phyloP scores from a whole-genome alignment of 2,329 filamentous ascomycete species.

The Aureobasidium mangrovei region DNA sequence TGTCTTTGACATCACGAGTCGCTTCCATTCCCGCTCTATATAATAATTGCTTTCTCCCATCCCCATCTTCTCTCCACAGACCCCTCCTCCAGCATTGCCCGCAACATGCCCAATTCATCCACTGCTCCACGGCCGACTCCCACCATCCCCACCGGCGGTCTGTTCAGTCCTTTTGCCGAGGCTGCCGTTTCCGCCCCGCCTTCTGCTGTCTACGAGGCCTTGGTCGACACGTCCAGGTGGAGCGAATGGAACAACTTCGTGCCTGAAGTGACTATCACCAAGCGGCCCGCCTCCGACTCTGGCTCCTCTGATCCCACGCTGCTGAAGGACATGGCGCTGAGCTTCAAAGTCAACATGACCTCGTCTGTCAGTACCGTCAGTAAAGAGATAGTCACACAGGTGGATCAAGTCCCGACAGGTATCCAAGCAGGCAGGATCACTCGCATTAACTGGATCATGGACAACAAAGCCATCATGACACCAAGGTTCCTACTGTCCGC shows the following conservation, averaged over 20 bases:
- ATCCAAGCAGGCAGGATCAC: slow-evolving; percentile 21
- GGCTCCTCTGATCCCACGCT: slow-evolving; percentile 16
- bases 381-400: slow-evolving; percentile 29
- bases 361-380: slow-evolving; percentile 21
- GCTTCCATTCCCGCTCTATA: too few relatives aligned
- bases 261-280: slow-evolving; percentile 36
- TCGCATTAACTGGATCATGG: slow-evolving; percentile 24
- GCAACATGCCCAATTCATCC: not conserved
- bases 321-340: slow-evolving; percentile 36
- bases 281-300: slow-evolving; percentile 27
- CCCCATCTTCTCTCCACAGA: not conserved
- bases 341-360: slow-evolving; percentile 36
- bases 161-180: slow-evolving; percentile 27
- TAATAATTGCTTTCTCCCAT: not conserved
- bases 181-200: slow-evolving; percentile 34
- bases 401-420: slow-evolving; percentile 21
- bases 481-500: slow-evolving; percentile 31
- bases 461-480: slow-evolving; percentile 23
- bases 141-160: slow-evolving; percentile 24
- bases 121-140: slow-evolving; percentile 21
- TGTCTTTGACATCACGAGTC: too few relatives aligned
- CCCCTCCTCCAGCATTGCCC: not conserved
- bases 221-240: slow-evolving; percentile 39
- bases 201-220: slow-evolving; percentile 34
- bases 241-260: slow-evolving; percentile 41